phyloP scores from a whole-genome alignment of 2,329 filamentous ascomycete genomes.

The Ascochyta pisi region DNA sequence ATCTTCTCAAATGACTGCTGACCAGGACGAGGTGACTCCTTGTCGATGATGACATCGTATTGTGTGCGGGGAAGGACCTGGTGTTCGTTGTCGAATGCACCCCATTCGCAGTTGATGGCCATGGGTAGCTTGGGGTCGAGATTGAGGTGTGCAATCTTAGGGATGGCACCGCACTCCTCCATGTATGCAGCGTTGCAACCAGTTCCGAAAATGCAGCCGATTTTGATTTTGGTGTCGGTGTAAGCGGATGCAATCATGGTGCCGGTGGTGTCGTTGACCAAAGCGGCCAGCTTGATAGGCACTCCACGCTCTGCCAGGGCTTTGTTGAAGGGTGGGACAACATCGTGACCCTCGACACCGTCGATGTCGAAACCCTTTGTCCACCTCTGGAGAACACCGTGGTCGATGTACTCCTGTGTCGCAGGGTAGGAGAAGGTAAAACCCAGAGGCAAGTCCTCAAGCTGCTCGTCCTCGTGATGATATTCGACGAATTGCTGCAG shows the following conservation, averaged over 20 bases:
- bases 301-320: slow-evolving; percentile 78
- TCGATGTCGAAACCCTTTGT: slow-evolving; percentile 97
- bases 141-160: slow-evolving; percentile 91
- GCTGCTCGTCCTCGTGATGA: slow-evolving; percentile 73
- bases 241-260: slow-evolving; percentile 96
- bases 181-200: slow-evolving; percentile 99
- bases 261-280: slow-evolving; percentile 98
- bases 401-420: slow-evolving; percentile 91
- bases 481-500: slow-evolving; percentile 89
- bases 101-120: slow-evolving; percentile 98
- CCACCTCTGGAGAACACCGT: slow-evolving; percentile 92
- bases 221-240: slow-evolving; percentile 90
- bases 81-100: slow-evolving; percentile 95
- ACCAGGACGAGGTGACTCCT: slow-evolving; percentile 87
- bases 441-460: slow-evolving; percentile 77
- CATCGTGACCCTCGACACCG: slow-evolving; percentile 88
- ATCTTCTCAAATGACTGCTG: slow-evolving; percentile 98
- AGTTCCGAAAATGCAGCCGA: slow-evolving; percentile 98
- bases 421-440: slow-evolving; percentile 98
- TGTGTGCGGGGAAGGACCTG: slow-evolving; percentile 83
- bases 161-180: slow-evolving; percentile 88
- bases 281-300: slow-evolving; percentile 87
- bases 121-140: slow-evolving; percentile 83
- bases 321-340: slow-evolving; percentile 86
- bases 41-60: slow-evolving; percentile 88